Base-by-base conservation (phyloP, 1,284 basidiomycete genomes). In the Heterobasidion parviporum region DNA sequence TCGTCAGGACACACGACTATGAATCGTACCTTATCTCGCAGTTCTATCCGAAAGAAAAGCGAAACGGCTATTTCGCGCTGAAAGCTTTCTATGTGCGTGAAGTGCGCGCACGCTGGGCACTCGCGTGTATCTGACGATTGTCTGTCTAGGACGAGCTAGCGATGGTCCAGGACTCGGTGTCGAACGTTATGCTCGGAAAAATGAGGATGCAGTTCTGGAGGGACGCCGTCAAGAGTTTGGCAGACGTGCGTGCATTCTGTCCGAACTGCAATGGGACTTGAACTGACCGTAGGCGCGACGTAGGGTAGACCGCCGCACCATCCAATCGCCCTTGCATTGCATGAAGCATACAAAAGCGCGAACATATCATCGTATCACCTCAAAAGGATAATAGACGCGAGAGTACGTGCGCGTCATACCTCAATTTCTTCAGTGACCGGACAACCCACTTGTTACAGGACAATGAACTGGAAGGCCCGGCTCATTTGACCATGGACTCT, bases 161-260 rank as follows among this genome's bases (percentile, higher is more conserved):
- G 26, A 86, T 78, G 64, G 76, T 94, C 14, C 85, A 87, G 63
- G 92, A 95, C 60, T 78, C 80, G 12, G 87, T 94, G 14, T 86
- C 87, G 15, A 91, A 89, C 63, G 73, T 85, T 43, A 78, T 85
- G 32, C 83, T 97, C 59, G 94, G 92, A 7, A 83, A 86, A 65
- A 93, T 96, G 79, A 81, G 92, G 61, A 85, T 92, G 75, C 89
- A 95, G 68, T 97, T 95, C 71, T 97, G 94, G 94, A 82, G 84
- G 65, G 93, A 97, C 67, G 86, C 90, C 1, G 67, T 96, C 45
- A 87, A 86, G 62, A 77, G 73, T 41, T 84, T 94, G 16, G 74
- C 74, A 65, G 79, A 86, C 64, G 91, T 89, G 66, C 66, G 83
- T 77, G 14, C 57, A 7, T 43, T 54, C 9, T 43, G 34, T 35